Base-by-base conservation (phyloP, 169 alveolate species). In the Blepharisma undulans region DNA sequence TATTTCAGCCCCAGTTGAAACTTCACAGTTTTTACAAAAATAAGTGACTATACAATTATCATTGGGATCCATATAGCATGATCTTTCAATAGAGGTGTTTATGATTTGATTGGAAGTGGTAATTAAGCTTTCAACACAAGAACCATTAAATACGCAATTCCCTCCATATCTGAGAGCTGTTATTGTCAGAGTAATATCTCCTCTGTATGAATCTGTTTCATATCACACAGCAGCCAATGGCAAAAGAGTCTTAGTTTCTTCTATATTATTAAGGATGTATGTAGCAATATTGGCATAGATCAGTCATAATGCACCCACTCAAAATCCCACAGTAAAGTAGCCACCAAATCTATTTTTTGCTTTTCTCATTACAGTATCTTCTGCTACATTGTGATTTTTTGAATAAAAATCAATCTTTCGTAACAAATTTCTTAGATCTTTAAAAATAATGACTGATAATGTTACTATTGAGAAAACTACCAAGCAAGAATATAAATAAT, bases 331-430 rank as follows among this genome's bases (percentile, higher is more conserved):
- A 19, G 91, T 27, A 36, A 60, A 86, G 29, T 61, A n/a, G 25
- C 91, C 91, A n/a, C 91, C 91, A 19, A 86, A 21, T 4, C 27
- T 19, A 5, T 85, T 86, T 86, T 72, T 86, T 18, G 25, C 7
- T 25, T 61, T 19, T 21, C 10, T 29, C 91, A 86, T 66, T 6
- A 30, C 66, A 2, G 61, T 71, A 8, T 86, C 84, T 27, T 8
- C 6, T 19, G 19, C 84, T 25, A 61, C 2, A 30, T 86, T 86
- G 85, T 86, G 91, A 21, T 29, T 29, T 22, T 60, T 48, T 30
- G 25, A 25, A 72, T 27, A 86, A 0, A 48, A 66, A 32, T 86
- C 91, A 4, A 79, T 30, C 0, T 79, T 79, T n/a, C 25, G 4
- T n/a, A 79, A 12, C 29, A 12, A 0, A 21, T 32, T 72, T 22